Base-by-base conservation (phyloP, 768 basidiomycete genomes). In the Wakefieldia striispora region DNA sequence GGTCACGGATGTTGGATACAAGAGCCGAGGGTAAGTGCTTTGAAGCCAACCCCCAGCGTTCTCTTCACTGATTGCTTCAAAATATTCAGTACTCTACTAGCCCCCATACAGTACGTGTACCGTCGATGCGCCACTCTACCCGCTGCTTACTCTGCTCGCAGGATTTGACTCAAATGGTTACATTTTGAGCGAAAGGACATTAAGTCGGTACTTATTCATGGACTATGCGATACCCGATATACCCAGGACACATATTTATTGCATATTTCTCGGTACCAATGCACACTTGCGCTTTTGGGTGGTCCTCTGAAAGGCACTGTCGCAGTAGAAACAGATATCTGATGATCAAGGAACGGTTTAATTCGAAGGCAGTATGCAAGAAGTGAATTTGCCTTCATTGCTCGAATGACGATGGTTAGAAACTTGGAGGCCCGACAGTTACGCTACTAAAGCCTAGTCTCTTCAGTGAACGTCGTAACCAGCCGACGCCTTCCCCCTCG, bases 401-500 rank as follows among this genome's bases (percentile, higher is more conserved):
- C 27, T 43, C 29, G 11, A 26, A 36, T n/a, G 33, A 29, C 16
- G 40, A 37, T 17, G 41, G 38, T 42, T 57, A 62, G 4, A 66
- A 36, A 29, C 53, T 58, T 36, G 54, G 60, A 20, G 65, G 53
- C 19, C 66, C 68, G 12, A 63, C 36, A 27, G 66, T 54, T 11
- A 68, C 54, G 21, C 58, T 65, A 43, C 61, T 49, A 24, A 69
- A 56, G 26, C 68, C 68, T 16, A 68, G 45, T 45, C 39, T 65
- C 55, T 53, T 68, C 29, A 58, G 54, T 55, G 59, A 69, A 24
- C 50, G 53, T 42, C 63, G 65, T 45, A 68, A 39, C 68, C 66
- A 66, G 9, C 61, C 50, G n/a, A 68, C 63, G 8, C 64, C 61
- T 37, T 56, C 52, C 34, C 68, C 68, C 47, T 69, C 63, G 36